Percentiles rank a stretch among this genome's conserved stretches.
Conservation (phyloP, 108 stramenopile genomes). For the Cylindrotheca fusiformis region DNA sequence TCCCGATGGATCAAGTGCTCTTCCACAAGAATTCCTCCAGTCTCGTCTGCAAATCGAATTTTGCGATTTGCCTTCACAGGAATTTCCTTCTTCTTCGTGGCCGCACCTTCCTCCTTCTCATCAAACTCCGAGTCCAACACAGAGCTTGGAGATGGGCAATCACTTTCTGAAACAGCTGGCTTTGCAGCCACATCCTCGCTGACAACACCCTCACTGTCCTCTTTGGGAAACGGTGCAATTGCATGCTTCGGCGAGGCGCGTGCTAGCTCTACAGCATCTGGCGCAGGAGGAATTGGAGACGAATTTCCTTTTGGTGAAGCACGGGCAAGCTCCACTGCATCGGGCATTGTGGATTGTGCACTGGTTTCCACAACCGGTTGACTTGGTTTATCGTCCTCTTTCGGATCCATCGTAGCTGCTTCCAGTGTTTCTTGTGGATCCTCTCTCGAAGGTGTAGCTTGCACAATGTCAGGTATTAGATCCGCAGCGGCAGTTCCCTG, state of each 20-base stretch:
- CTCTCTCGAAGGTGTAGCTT: neutral
- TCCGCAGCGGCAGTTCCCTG: no score
- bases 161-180: no score
- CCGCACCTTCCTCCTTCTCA: neutral
- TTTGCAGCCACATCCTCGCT: neutral
- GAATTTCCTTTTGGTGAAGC: neutral
- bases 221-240: no score
- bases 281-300: neutral
- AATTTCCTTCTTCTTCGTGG: neutral
- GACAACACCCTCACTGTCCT: neutral
- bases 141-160: neutral
- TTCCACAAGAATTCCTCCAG: neutral
- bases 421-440: neutral
- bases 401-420: neutral
- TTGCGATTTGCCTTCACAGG: neutral
- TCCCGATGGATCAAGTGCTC: neutral
- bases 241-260: no score
- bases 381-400: neutral
- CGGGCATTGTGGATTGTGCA: neutral
- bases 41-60: neutral
- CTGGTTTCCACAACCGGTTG: neutral
- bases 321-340: neutral
- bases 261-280: neutral
- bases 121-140: neutral
- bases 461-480: neutral